phyloP scores from a whole-genome alignment of 169 alveolate genomes.

The Eimeria acervulina region DNA sequence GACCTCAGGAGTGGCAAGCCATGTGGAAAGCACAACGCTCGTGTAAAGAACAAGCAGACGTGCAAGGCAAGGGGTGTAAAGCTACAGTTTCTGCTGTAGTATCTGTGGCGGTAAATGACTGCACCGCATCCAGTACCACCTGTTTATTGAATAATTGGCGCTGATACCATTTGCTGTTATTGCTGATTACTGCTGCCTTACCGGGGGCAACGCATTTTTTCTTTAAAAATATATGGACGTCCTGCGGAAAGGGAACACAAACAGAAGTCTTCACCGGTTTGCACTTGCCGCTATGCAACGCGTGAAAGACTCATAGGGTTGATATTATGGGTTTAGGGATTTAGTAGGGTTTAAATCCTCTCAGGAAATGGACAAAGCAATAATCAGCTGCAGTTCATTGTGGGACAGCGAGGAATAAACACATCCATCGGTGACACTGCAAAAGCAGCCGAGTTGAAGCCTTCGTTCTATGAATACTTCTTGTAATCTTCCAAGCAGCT shows the following conservation, averaged over 20 bases:
- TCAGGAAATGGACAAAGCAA: background rate
- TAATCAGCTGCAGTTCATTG: background rate
- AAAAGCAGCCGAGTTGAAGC: background rate
- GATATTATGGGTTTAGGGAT: background rate
- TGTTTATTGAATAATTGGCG: too few relatives aligned
- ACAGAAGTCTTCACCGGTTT: background rate
- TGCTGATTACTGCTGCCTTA: background rate
- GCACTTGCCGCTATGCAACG: background rate
- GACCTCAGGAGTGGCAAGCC: too few relatives aligned
- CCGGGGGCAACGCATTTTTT: slow-evolving; percentile 68
- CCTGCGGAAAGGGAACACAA: slow-evolving; percentile 25
- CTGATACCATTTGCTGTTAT: background rate
- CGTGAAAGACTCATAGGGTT: background rate
- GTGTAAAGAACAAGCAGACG: too few relatives aligned
- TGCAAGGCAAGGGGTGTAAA: too few relatives aligned
- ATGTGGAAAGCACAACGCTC: too few relatives aligned
- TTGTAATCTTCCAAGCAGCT: background rate
- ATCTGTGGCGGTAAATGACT: too few relatives aligned
- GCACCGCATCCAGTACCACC: too few relatives aligned
- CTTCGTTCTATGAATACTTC: background rate
- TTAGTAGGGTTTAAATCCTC: too few relatives aligned
- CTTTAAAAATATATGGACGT: slow-evolving; percentile 40
- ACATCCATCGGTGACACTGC: background rate
- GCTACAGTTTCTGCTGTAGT: too few relatives aligned
- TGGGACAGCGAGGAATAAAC: background rate